Evolutionary conservation across 129 eudicot genomes (phyloP).

Genomic region (Solidago caesia): DNA sequence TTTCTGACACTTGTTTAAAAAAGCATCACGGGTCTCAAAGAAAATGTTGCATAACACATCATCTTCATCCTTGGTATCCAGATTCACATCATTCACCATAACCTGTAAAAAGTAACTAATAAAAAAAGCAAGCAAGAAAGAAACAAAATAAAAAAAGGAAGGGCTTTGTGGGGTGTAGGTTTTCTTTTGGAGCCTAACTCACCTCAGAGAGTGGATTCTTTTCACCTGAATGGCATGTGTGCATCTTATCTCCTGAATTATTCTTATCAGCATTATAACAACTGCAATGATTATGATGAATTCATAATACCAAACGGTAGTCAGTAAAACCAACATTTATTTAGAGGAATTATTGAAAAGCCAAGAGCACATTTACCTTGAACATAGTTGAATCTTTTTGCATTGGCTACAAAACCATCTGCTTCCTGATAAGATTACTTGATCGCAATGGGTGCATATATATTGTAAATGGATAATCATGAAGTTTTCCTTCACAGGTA

Average conservation of each 20-base stretch:
- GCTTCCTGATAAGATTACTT: slow-evolving; percentile 63
- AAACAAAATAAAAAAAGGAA: not conserved
- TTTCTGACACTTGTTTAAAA: slow-evolving; percentile 65
- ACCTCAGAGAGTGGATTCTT: slow-evolving; percentile 64
- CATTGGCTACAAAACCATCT: slow-evolving; percentile 72
- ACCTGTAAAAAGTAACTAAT: slow-evolving; percentile 37
- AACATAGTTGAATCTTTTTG: slow-evolving; percentile 65
- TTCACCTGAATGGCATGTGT: slow-evolving; percentile 60
- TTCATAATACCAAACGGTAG: slow-evolving; percentile 10
- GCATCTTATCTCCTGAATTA: slow-evolving; percentile 34
- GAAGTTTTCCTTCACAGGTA: slow-evolving; percentile 60
- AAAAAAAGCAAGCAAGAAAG: not conserved
- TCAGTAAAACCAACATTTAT: not conserved
- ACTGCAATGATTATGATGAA: slow-evolving; percentile 42
- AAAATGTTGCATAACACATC: slow-evolving; percentile 42
- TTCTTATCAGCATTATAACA: slow-evolving; percentile 43
- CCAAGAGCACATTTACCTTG: slow-evolving; percentile 44
- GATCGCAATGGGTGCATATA: slow-evolving; percentile 62
- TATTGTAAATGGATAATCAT: slow-evolving; percentile 60
- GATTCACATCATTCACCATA: slow-evolving; percentile 47
- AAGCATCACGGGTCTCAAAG: slow-evolving; percentile 59
- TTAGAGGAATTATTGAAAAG: not conserved
- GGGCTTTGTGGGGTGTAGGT: not conserved
- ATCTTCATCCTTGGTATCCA: slow-evolving; percentile 69
- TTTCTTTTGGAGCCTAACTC: slow-evolving; percentile 5